Evolutionary conservation across 805 yeast species (phyloP).

Genomic region (Metschnikowia amazonensis): DNA sequence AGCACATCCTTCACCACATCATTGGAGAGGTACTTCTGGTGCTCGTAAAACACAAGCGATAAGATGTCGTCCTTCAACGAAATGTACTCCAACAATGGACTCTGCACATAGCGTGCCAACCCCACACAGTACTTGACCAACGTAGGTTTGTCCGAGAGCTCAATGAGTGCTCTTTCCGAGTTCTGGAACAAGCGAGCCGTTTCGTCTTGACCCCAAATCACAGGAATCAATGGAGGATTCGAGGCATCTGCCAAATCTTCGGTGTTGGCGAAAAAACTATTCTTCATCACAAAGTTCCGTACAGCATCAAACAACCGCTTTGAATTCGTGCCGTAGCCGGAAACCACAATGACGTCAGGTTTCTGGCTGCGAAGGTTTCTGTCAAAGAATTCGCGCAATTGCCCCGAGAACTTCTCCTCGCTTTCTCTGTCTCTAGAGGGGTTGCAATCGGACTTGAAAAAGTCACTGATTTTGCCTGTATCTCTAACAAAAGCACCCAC

Average conservation of each 20-base stretch:
- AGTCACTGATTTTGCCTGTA: slow-evolving; percentile 72
- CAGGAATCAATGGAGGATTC: slow-evolving; percentile 55
- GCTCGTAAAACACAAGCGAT: slow-evolving; percentile 63
- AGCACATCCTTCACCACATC: slow-evolving; percentile 63
- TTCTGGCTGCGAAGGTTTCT: slow-evolving; percentile 45
- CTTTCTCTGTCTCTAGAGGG: slow-evolving; percentile 49
- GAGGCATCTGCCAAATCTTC: slow-evolving; percentile 41
- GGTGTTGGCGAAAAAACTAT: slow-evolving; percentile 50
- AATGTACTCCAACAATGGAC: slow-evolving; percentile 88
- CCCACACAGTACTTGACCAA: slow-evolving; percentile 82
- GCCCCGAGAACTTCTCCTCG: slow-evolving; percentile 50
- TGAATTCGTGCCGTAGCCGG: slow-evolving; percentile 79
- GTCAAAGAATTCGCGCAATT: slow-evolving; percentile 64
- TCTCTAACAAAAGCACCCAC: slow-evolving; percentile 77
- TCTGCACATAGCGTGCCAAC: slow-evolving; percentile 86
- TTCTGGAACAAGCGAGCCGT: slow-evolving; percentile 85
- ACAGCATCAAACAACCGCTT: slow-evolving; percentile 57
- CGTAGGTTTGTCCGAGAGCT: slow-evolving; percentile 80
- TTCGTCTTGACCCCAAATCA: slow-evolving; percentile 87
- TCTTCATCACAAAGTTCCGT: slow-evolving; percentile 51
- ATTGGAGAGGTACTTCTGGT: slow-evolving; percentile 66
- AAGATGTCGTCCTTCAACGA: slow-evolving; percentile 71
- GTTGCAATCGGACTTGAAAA: slow-evolving; percentile 71
- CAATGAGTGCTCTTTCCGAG: slow-evolving; percentile 68
- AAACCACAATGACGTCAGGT: slow-evolving; percentile 88